These are phyloP conservation scores for Ogataea populi-albae DNA, from an alignment of 805 yeast genomes.

Conservation along the genomic window DNA sequence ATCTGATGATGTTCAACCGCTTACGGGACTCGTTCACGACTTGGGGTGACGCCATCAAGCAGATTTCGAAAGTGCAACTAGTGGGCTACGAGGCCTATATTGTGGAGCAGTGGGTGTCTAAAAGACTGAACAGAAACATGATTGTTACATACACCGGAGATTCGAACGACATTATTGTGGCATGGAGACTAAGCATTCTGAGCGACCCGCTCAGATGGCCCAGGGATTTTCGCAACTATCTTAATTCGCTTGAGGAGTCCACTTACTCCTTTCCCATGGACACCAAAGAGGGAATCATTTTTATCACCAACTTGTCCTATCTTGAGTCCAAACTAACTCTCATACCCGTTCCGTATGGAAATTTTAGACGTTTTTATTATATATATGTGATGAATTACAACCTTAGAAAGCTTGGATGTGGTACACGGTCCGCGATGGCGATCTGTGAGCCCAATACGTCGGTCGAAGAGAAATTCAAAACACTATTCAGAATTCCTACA, in stretches of 20 bases:
- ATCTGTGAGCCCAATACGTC: slow-evolving; percentile 73
- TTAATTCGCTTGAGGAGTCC: slow-evolving; percentile 62
- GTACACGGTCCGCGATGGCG: slow-evolving; percentile 78
- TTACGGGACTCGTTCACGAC: slow-evolving; percentile 38
- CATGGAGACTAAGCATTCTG: slow-evolving; percentile 52
- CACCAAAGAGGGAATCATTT: slow-evolving; percentile 58
- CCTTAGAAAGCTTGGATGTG: slow-evolving; percentile 73
- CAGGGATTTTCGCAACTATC: slow-evolving; percentile 50
- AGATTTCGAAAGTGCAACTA: slow-evolving; percentile 46
- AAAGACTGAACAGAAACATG: slow-evolving; percentile 61
- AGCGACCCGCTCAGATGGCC: slow-evolving; percentile 50
- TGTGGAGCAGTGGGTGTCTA: slow-evolving; percentile 92
- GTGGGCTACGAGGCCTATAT: slow-evolving; percentile 85
- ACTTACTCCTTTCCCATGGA: slow-evolving; percentile 64
- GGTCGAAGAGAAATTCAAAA: slow-evolving; percentile 75
- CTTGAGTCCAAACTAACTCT: slow-evolving; percentile 66
- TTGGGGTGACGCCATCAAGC: slow-evolving; percentile 36
- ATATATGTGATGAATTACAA: slow-evolving; percentile 72
- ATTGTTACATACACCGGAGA: slow-evolving; percentile 88
- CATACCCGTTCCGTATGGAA: slow-evolving; percentile 65
- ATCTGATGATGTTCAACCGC: slow-evolving; percentile 50
- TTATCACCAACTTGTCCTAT: slow-evolving; percentile 79
- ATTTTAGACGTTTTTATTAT: slow-evolving; percentile 42
- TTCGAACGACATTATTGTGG: slow-evolving; percentile 57
- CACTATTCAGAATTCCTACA: slow-evolving; percentile 59